These are phyloP conservation scores for Xylaria acuta DNA, from an alignment of 495 filamentous ascomycete species.

Conservation along the genomic window DNA sequence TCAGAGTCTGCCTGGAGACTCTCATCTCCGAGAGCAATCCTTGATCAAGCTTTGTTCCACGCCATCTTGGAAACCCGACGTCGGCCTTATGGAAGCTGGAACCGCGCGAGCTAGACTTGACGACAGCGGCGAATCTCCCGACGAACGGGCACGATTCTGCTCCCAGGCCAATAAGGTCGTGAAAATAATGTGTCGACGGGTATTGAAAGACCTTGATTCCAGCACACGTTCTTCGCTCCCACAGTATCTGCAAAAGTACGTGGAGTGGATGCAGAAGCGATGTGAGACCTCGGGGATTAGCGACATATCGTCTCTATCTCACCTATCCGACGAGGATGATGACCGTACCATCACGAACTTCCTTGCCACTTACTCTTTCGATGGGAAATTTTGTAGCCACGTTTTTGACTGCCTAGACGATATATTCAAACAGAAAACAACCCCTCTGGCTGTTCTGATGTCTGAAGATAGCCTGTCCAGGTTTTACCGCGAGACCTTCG, in stretches of 20 bases:
- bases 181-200: constrained; percentile 1
- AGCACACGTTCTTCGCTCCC: background rate
- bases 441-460: background rate
- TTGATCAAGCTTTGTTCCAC: background rate
- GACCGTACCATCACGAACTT: background rate
- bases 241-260: constrained; percentile 1
- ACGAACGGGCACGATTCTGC: background rate
- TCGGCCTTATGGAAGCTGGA: background rate
- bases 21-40: background rate
- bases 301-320: background rate
- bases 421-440: background rate
- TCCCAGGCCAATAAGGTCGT: background rate
- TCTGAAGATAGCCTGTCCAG: background rate
- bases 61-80: background rate
- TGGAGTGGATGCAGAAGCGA: constrained; percentile 4
- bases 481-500: constrained; percentile 1
- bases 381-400: background rate
- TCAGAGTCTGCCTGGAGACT: background rate
- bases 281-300: background rate
- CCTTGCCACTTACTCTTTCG: background rate
- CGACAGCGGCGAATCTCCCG: background rate
- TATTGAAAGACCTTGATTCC: background rate
- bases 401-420: background rate
- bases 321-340: background rate
- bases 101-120: background rate